Evolutionary conservation across 306 rosid genomes (phyloP).

Genomic region (Rubus idaeus): DNA sequence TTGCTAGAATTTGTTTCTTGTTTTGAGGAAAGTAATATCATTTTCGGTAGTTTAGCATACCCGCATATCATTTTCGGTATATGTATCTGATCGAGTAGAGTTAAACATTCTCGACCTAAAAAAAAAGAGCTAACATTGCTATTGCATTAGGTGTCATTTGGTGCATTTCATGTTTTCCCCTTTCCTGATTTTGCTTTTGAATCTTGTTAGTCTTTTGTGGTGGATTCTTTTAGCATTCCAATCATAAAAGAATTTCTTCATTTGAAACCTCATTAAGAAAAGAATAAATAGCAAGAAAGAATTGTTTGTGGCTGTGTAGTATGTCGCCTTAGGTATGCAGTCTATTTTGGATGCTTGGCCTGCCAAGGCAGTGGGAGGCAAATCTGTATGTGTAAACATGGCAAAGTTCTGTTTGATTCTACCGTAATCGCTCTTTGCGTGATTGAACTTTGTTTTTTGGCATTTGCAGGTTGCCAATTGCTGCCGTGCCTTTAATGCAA

Average conservation of each 20-base stretch:
- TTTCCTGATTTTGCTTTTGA: neutral
- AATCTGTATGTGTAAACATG: too few relatives aligned
- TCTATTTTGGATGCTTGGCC: neutral
- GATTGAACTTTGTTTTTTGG: neutral
- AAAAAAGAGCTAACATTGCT: too few relatives aligned
- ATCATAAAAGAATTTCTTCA: neutral
- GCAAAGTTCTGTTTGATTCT: neutral
- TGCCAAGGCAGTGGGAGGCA: too few relatives aligned
- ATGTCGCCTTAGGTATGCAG: neutral
- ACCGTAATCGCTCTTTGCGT: neutral
- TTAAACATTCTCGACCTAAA: too few relatives aligned
- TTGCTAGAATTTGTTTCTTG: too few relatives aligned
- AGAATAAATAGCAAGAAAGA: neutral
- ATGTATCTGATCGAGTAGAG: too few relatives aligned
- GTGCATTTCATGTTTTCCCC: neutral
- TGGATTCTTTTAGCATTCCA: neutral
- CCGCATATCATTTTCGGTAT: too few relatives aligned
- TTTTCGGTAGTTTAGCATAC: too few relatives aligned
- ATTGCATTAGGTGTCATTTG: neutral
- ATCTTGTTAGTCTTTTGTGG: neutral
- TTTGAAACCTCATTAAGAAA: too few relatives aligned
- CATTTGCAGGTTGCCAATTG: slow-evolving; percentile 32
- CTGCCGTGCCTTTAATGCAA: slow-evolving; percentile 16
- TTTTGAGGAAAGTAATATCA: too few relatives aligned
- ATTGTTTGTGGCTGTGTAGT: neutral